Conservation (phyloP, 75 land plant genomes). For the Azolla pinnata region DNA sequence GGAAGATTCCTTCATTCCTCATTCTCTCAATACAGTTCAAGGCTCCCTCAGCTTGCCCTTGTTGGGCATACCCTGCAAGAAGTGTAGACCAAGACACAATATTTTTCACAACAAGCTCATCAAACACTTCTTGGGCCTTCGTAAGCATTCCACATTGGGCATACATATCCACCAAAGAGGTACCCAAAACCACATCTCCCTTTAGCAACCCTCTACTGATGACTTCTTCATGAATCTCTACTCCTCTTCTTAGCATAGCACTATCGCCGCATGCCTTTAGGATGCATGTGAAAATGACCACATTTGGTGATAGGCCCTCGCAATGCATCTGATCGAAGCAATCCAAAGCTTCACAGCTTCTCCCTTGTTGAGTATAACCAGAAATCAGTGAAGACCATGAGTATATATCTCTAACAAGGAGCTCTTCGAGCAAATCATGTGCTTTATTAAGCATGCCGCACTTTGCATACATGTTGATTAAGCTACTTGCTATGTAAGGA, state of each 20-base stretch:
- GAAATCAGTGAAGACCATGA: constrained; percentile 49
- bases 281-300: constrained; percentile 26
- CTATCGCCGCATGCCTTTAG: constrained; percentile 33
- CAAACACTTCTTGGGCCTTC: constrained; percentile 22
- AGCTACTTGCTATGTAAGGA: background rate
- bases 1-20: too few relatives aligned
- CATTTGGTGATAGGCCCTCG: constrained; percentile 21
- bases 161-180: constrained; percentile 37
- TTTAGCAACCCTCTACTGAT: constrained; percentile 29
- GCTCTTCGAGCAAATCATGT: constrained; percentile 17
- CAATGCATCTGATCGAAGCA: constrained; percentile 31
- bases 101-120: too few relatives aligned
- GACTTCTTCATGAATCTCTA: constrained; percentile 33
- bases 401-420: constrained; percentile 41
- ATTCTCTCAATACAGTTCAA: too few relatives aligned
- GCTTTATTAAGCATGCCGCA: constrained; percentile 41
- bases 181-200: constrained; percentile 26
- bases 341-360: constrained; percentile 18
- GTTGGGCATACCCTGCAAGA: too few relatives aligned
- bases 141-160: constrained; percentile 26
- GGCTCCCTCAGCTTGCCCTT: too few relatives aligned
- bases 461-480: constrained; percentile 11
- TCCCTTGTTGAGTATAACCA: constrained; percentile 26
- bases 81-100: too few relatives aligned
- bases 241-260: constrained; percentile 23